Evolutionary conservation across 202 grass and related monocot species (phyloP), one percentile per base, ranked within the genome.

Genomic region (Zizania palustris): DNA sequence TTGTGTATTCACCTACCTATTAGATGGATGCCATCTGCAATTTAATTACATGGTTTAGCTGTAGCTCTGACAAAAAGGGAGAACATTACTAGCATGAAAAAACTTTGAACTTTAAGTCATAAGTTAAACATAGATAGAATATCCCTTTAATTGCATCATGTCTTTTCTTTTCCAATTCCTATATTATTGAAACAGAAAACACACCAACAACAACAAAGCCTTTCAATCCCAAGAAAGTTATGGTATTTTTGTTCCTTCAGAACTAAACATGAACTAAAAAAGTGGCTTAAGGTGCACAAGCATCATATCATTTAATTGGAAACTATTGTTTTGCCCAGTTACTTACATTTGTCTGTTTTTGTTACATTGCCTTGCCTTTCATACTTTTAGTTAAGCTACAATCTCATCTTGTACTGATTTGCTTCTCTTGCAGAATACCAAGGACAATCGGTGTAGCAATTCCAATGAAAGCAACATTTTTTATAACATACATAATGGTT

Each of bases 401-500:
- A 73, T 36, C 19, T 60, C 39, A 11, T 71, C 16, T 18, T 4
- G 19, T 80, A 79, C 62, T 59, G 56, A 60, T 67, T 82, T 67
- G 12, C 59, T 7, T 61, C 68, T 78, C 80, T 60, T 81, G 34
- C 63, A 99, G 96, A 38, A 99, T 99, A 79, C 92, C 96, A 77
- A 90, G 48, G 68, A 93, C 84, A 67, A 85, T 99, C 4, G 96
- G 96, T 85, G 78, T 60, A 85, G 67, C 90, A 60, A 93, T 99
- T 78, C 92, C 92, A 64, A 90, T 93, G 89, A 99, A 89, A 73
- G 96, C 96, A 57, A 96, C 96, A 38, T 99, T 96, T 81, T 99
- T 99, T 81, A 99, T 99, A 87, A 93, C 96, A 40, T 99, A 93
- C 67, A 69, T 87, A 63, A 99, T 99, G 96, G 92, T 96, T 11